These are phyloP conservation scores for Eleusine indica DNA, from an alignment of 176 grass and related monocot species.

Conservation along the genomic window DNA sequence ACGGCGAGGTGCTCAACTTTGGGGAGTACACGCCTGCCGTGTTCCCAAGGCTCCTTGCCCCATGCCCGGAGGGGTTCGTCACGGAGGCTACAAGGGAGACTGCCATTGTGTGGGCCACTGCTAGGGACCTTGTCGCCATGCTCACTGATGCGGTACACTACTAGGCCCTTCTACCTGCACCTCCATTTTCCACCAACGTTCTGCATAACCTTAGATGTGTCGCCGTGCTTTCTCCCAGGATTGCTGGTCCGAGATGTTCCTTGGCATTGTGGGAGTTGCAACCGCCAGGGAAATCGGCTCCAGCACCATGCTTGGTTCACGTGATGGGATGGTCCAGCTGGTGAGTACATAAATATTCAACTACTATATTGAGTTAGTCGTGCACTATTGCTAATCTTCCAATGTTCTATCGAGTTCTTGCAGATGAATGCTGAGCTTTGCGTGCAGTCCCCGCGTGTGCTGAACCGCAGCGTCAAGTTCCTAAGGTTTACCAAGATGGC, in stretches of 20 bases:
- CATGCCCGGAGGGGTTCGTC: neutral
- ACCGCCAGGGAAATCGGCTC: neutral
- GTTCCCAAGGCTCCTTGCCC: constrained; percentile 4
- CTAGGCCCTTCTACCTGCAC: neutral
- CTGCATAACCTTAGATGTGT: neutral
- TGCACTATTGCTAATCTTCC: neutral
- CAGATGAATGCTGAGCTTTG: constrained; percentile 68
- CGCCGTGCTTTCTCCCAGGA: neutral
- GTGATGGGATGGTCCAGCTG: neutral
- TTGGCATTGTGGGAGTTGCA: neutral
- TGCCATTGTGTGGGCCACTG: neutral
- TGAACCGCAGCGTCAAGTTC: constrained; percentile 44
- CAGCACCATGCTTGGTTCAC: neutral
- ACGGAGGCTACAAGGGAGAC: neutral
- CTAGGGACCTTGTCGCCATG: neutral
- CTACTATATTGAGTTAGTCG: too few relatives aligned
- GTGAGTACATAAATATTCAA: neutral
- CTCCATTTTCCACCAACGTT: neutral
- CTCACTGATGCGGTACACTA: constrained; percentile 16
- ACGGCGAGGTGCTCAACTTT: neutral
- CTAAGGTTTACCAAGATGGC: constrained; percentile 46
- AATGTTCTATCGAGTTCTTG: neutral
- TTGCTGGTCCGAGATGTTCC: constrained; percentile 17
- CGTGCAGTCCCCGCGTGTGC: constrained; percentile 52
- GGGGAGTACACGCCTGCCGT: neutral